Base-by-base conservation (phyloP, 1,284 basidiomycete species). In the Ceratobasidium theobromae region DNA sequence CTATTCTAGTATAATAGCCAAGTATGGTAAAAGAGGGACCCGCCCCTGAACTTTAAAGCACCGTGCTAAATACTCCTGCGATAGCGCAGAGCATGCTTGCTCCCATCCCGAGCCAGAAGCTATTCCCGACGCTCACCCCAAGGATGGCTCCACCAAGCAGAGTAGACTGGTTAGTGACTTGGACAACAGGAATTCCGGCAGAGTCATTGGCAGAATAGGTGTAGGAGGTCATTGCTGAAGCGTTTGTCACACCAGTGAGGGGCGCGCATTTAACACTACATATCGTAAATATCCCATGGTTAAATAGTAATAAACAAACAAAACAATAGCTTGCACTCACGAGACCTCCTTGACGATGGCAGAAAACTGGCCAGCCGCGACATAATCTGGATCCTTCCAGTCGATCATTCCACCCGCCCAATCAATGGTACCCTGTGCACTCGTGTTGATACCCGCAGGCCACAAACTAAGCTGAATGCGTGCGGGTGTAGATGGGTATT, bases 381-480 rank as follows among this genome's bases (percentile, higher is more conserved):
- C 67, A 76, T 91, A 92, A 76, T 93, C 91, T 28, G 86, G 81
- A 74, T 91, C 83, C 23, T 78, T 72, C 86, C 87, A 93, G 78
- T 91, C 78, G 76, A 92, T 89, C 81, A 88, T 80, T 38, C 89
- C 88, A 67, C 88, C 89, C 18, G 85, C 81, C 91, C 91, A 94
- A 66, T 84, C 72, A 33, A 93, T 76, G 3, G 88, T 92, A 35
- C 91, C 91, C 41, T 76, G 75, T 1, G 89, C 79, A 40, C 79
- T 80, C 6, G 78, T 73, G 45, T 79, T 66, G 72, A 88, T 86
- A 40, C 91, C 91, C 1, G 87, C 87, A 21, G 90, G 86, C 90
- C 91, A 93, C 67, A 93, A 72, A 65, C 85, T 90, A 67, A 93
- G 76, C 75, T 93, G 88, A 38, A 93, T 81, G 46, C 88, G 84